A percentile compares a stretch with the other conserved stretches of the same genome.
Evolutionary conservation across 1,139 yeast genomes (phyloP).

Genomic region (Geotrichum phurueaensis): DNA sequence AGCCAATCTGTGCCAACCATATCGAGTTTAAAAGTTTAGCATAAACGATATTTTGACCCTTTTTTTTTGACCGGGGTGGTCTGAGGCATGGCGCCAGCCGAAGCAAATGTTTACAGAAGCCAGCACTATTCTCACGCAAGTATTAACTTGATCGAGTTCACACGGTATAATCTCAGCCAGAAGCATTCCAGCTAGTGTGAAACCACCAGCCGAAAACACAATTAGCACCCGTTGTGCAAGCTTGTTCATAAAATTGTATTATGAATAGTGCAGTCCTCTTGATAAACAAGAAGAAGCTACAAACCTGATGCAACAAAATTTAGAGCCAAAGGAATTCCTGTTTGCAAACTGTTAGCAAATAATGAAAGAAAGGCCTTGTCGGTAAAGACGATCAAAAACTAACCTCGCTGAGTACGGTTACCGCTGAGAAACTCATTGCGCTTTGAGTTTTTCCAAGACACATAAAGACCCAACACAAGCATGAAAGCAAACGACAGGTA

Average conservation of each 20-base stretch:
- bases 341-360: constrained; percentile 8
- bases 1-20: neutral
- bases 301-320: constrained; percentile 85
- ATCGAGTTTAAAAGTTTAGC: neutral
- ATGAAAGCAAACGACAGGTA: constrained; percentile 67
- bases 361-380: neutral
- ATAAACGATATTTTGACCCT: neutral
- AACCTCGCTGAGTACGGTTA: constrained; percentile 71
- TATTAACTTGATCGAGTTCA: constrained; percentile 79
- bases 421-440: constrained; percentile 58
- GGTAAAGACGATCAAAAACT: constrained; percentile 5
- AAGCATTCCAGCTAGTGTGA: neutral
- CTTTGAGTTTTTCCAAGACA: constrained; percentile 31
- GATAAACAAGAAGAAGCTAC: constrained; percentile 35
- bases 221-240: constrained; percentile 48
- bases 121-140: constrained; percentile 74
- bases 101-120: constrained; percentile 1
- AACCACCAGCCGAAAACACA: neutral
- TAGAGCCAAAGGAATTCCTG: constrained; percentile 62
- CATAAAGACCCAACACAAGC: constrained; percentile 39
- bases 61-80: neutral
- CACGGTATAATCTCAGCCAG: constrained; percentile 72
- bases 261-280: constrained; percentile 1
- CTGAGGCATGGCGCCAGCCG: neutral
- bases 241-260: neutral